Evolutionary conservation across 2,329 filamentous ascomycete genomes (phyloP).

Genomic region (Stemphylium lycopersici): DNA sequence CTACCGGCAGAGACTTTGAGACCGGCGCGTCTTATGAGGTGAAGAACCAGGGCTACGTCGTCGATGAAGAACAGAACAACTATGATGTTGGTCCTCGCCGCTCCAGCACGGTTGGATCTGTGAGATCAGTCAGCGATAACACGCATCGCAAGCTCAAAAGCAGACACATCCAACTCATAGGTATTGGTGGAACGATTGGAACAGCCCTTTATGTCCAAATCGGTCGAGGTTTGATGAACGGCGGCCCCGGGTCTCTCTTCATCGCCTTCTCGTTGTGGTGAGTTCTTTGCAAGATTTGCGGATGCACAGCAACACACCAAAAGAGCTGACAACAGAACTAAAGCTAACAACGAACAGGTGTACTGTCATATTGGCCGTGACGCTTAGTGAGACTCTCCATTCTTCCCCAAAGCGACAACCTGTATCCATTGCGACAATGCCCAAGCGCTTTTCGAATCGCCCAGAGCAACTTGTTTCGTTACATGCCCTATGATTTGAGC

Average conservation of each 20-base stretch:
- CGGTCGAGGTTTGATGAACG: conserved; percentile 54
- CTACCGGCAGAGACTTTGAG: conserved; percentile 42
- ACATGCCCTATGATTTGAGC: conserved; percentile 6
- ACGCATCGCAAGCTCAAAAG: conserved; percentile 55
- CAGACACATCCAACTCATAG: conserved; percentile 56
- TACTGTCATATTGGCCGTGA: conserved; percentile 51
- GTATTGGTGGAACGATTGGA: conserved; percentile 55
- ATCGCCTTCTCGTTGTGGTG: conserved; percentile 55
- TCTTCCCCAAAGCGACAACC: conserved; percentile 27
- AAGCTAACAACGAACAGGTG: conserved; percentile 40
- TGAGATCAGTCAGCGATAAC: conserved; percentile 43
- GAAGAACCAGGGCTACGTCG: conserved; percentile 16
- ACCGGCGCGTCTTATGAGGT: conserved; percentile 20
- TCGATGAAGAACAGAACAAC: conserved; percentile 38
- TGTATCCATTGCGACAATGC: conserved; percentile 27
- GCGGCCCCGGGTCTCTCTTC: conserved; percentile 55
- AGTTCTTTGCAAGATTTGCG: conserved; percentile 10
- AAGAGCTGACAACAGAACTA: neutral
- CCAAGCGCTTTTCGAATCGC: conserved; percentile 17
- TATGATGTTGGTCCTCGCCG: conserved; percentile 32
- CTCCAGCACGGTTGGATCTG: conserved; percentile 31
- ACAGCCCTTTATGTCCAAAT: conserved; percentile 58
- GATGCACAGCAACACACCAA: neutral
- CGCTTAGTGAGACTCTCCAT: conserved; percentile 44
- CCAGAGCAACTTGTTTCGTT: conserved; percentile 16